Percentiles rank a stretch among this genome's conserved stretches.
Evolutionary conservation across 2,329 filamentous ascomycete genomes (phyloP).

Genomic region (Monosporascus sp.): DNA sequence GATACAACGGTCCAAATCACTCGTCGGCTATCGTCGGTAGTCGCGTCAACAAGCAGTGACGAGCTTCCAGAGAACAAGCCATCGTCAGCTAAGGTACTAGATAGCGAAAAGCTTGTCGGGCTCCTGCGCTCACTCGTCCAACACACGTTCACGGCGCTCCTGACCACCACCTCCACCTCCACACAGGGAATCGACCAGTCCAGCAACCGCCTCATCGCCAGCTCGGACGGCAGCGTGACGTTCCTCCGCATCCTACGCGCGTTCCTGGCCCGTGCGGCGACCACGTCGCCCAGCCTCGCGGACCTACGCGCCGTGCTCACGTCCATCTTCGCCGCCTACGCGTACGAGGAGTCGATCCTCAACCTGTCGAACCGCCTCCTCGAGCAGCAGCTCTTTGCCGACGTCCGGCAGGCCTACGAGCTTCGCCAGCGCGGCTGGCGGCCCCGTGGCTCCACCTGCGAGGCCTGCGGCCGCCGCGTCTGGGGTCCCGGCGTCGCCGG

Average conservation of each 20-base stretch:
- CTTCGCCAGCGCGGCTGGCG: conserved; percentile 84
- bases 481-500: conserved; percentile 86
- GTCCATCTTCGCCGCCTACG: conserved; percentile 91
- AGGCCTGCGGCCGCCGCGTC: conserved; percentile 72
- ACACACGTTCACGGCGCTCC: conserved; percentile 80
- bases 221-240: conserved; percentile 54
- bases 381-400: conserved; percentile 81
- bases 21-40: conserved; percentile 53
- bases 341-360: conserved; percentile 88
- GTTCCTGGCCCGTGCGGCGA: conserved; percentile 78
- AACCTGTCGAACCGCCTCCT: conserved; percentile 79
- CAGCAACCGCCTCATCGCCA: conserved; percentile 28
- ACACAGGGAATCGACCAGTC: conserved; percentile 29
- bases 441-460: conserved; percentile 79
- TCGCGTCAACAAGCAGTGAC: conserved; percentile 26
- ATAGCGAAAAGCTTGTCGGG: conserved; percentile 56
- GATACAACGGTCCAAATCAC: conserved; percentile 59
- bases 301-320: conserved; percentile 79
- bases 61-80: conserved; percentile 10
- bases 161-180: conserved; percentile 74
- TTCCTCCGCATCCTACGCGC: conserved; percentile 86
- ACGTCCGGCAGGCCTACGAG: conserved; percentile 68
- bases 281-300: conserved; percentile 76
- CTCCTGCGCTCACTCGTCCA: conserved; percentile 78
- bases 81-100: conserved; percentile 30